Percentiles rank a stretch among this genome's conserved stretches.
These are phyloP conservation scores for Venturia aucupariae DNA, from an alignment of 2,329 filamentous ascomycete genomes.

Conservation along the genomic window DNA sequence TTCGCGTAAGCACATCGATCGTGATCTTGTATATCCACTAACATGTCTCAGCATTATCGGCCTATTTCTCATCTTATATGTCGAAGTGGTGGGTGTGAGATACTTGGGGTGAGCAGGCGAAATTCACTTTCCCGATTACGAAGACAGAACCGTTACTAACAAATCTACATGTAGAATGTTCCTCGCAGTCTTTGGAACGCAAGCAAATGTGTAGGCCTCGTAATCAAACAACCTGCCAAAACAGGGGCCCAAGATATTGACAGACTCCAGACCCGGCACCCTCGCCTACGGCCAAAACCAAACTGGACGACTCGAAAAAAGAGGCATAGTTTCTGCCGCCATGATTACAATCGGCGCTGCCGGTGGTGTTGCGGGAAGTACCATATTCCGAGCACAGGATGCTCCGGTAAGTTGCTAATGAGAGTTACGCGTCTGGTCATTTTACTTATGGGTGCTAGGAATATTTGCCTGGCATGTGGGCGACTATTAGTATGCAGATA, in stretches of 20 bases:
- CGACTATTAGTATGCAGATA: constrained; percentile 5
- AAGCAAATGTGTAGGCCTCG: constrained; percentile 21
- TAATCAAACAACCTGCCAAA: not conserved
- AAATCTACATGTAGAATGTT: constrained; percentile 18
- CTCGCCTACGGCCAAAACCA: constrained; percentile 28
- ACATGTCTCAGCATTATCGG: constrained; percentile 14
- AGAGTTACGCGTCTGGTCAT: not conserved
- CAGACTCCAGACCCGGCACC: constrained; percentile 18
- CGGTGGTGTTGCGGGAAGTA: constrained; percentile 22
- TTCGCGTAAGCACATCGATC: not conserved
- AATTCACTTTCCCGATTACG: too few relatives aligned
- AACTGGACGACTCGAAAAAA: constrained; percentile 24
- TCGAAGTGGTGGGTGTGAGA: constrained; percentile 17
- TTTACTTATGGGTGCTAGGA: not conserved
- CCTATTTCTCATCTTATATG: constrained; percentile 14
- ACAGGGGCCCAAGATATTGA: not conserved
- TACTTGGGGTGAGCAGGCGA: constrained; percentile 20
- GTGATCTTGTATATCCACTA: not conserved
- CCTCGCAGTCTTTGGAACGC: constrained; percentile 22
- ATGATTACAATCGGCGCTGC: constrained; percentile 24
- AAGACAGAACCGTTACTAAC: not conserved
- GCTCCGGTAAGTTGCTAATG: constrained; percentile 17
- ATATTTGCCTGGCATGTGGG: constrained; percentile 7
- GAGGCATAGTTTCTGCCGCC: constrained; percentile 18
- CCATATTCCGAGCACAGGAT: constrained; percentile 20